phyloP scores from a whole-genome alignment of 2,329 filamentous ascomycete genomes.

The Epicoccum nigrum region DNA sequence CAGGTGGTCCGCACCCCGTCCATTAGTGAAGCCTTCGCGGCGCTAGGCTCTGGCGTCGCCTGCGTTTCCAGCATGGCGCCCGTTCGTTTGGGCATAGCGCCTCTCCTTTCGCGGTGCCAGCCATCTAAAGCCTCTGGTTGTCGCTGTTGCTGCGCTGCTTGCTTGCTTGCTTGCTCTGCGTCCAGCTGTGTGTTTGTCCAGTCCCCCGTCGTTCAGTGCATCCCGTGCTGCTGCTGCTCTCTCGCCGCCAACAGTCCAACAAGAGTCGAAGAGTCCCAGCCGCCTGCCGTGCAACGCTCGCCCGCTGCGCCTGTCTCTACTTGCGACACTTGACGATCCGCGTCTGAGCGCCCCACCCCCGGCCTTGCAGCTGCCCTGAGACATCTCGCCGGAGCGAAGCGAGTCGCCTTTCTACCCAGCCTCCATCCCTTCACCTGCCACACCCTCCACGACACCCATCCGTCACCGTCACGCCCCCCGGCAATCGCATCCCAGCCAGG shows the following conservation, averaged over 20 bases:
- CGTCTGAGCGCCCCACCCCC: constrained; percentile 31
- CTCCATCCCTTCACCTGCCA: constrained; percentile 38
- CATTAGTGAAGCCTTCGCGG: constrained; percentile 9
- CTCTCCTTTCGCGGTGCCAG: constrained; percentile 22
- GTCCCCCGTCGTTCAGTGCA: not conserved
- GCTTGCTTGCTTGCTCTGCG: not conserved
- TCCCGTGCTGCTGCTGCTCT: not conserved
- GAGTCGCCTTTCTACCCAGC: constrained; percentile 35
- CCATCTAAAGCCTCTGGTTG: constrained; percentile 17
- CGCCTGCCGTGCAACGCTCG: constrained; percentile 35
- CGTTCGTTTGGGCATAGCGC: constrained; percentile 15
- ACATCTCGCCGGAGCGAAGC: constrained; percentile 34
- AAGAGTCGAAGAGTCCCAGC: not conserved
- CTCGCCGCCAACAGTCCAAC: no score
- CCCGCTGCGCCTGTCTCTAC: constrained; percentile 31
- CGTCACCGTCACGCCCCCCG: constrained; percentile 5
- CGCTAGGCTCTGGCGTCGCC: constrained; percentile 24
- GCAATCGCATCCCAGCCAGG: constrained; percentile 4
- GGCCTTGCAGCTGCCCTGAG: constrained; percentile 35
- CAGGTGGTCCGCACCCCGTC: constrained; percentile 23
- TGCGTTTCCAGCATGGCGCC: constrained; percentile 24
- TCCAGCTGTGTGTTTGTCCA: not conserved
- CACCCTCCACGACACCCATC: constrained; percentile 11
- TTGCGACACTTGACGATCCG: constrained; percentile 28
- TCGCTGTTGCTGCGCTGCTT: not conserved